Evolutionary conservation across 2,329 filamentous ascomycete genomes (phyloP), one percentile per base, ranked within the genome.

Genomic region (Diaporthe ampelina): DNA sequence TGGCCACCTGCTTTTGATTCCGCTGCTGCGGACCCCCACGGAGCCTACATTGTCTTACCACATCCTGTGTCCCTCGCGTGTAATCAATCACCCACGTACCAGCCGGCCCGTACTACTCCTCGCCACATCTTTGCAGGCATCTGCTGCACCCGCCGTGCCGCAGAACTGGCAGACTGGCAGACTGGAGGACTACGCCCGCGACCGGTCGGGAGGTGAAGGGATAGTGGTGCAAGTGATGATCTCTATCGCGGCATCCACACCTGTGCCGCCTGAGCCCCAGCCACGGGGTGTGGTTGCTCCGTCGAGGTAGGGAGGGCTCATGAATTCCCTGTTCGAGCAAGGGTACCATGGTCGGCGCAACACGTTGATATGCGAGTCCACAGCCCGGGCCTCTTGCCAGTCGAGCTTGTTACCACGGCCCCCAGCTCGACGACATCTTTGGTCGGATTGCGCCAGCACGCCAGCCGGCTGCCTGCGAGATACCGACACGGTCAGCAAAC

Each of bases 21-120:
- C 45, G 29, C 63, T 69, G 58, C 58, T 40, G 48, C 70, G 45
- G 56, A 75, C 70, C 70, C 73, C 73, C 73, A 75, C 73, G 73
- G 35, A 57, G 21, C 57, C 40, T 52, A 58, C 57, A 32, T 71
- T 40, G 56, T 67, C 63, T 67, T 67, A 67, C 63, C 61, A 67
- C 63, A 67, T 67, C 32, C 56, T 59, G 45, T 67, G 45, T 37
- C 45, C 40, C 29, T 61, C 63, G 54, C 58, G 37, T 61, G 58
- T 40, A 19, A 26, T 21, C 58, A 26, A 11, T 26, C 58, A 61
- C 61, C 61, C 45, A 54, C 67, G 26, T 29, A 45, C 65, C 71
- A 29, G 58, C 48, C 56, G 56, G 56, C 57, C 57, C 43, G 69
- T 59, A 61, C 54, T 48, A 32, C 29, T 52, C 45, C 8, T 48